A percentile compares a stretch with the other conserved stretches of the same genome.
These are phyloP conservation scores for Mucor racemosus DNA, from an alignment of 371 early-diverging fungal species.

Conservation along the genomic window DNA sequence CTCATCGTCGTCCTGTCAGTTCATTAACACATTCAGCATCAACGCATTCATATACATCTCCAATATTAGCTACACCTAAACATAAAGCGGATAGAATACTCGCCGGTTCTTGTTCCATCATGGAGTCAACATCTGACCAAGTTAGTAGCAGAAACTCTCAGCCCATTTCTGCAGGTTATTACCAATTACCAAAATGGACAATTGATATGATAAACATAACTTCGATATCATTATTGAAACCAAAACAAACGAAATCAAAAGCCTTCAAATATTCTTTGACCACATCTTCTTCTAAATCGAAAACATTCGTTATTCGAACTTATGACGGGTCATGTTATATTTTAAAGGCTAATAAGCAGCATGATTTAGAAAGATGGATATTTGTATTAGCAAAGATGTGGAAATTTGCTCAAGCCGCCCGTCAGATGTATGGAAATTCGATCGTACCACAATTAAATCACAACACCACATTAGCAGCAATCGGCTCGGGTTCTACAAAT, in stretches of 20 bases:
- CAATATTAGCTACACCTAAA: slow-evolving; percentile 27
- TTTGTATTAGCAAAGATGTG: slow-evolving; percentile 40
- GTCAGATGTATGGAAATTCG: not conserved
- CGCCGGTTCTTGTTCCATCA: not conserved
- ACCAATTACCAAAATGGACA: slow-evolving; percentile 34
- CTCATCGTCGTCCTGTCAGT: not conserved
- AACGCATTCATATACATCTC: slow-evolving; percentile 10
- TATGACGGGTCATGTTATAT: slow-evolving; percentile 25
- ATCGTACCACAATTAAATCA: not conserved
- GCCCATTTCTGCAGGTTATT: slow-evolving; percentile 19
- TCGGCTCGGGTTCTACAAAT: slow-evolving; percentile 3
- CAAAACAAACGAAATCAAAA: not conserved
- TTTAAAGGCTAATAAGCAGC: slow-evolving; percentile 33
- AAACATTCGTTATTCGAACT: slow-evolving; percentile 31
- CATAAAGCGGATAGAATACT: slow-evolving; percentile 4
- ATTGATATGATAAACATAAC: slow-evolving; percentile 31
- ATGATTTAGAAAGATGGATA: slow-evolving; percentile 38
- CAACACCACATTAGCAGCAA: not conserved
- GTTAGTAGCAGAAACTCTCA: not conserved
- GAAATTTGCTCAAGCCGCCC: slow-evolving; percentile 13
- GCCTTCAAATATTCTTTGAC: not conserved
- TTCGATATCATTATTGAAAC: slow-evolving; percentile 28
- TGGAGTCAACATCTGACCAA: not conserved
- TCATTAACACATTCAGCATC: slow-evolving; percentile 2
- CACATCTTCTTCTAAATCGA: slow-evolving; percentile 8